A percentile compares a stretch with the other conserved stretches of the same genome.
These are phyloP conservation scores for Trichoderma sp. DNA, from an alignment of 2,329 filamentous ascomycete species.

Conservation along the genomic window DNA sequence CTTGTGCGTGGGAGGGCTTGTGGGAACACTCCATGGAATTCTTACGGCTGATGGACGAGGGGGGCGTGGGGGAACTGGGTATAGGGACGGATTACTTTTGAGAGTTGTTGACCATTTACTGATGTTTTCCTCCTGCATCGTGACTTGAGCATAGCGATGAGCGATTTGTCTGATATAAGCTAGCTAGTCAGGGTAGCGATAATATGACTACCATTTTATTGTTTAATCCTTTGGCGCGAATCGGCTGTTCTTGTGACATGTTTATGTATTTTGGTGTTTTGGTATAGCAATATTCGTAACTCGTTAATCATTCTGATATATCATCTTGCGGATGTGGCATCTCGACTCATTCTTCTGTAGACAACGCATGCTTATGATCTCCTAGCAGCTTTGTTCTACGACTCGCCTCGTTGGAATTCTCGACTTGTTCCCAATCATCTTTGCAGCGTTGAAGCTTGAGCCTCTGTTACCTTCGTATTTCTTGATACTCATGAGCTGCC, in stretches of 20 bases:
- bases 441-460: not conserved
- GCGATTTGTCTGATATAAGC: not conserved
- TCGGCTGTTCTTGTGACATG: not conserved
- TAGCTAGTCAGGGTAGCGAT: not conserved
- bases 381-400: not conserved
- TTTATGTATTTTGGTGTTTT: not conserved
- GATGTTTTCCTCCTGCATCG: not conserved
- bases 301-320: not conserved
- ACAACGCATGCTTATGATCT: not conserved
- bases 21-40: slow-evolving; percentile 1
- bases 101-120: not conserved
- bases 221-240: not conserved
- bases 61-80: slow-evolving; percentile 6
- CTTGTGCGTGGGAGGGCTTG: slow-evolving; percentile 16
- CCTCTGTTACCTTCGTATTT: not conserved
- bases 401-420: not conserved
- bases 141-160: slow-evolving; percentile 16
- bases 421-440: not conserved
- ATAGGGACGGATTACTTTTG: slow-evolving; percentile 20
- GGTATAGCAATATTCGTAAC: not conserved
- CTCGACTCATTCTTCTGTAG: not conserved
- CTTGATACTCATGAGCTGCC: not conserved
- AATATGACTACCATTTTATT: not conserved
- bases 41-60: not conserved
- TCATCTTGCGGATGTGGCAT: not conserved